Conservation (phyloP, 345 rosid genomes). For the Chamaenerion angustifolium region DNA sequence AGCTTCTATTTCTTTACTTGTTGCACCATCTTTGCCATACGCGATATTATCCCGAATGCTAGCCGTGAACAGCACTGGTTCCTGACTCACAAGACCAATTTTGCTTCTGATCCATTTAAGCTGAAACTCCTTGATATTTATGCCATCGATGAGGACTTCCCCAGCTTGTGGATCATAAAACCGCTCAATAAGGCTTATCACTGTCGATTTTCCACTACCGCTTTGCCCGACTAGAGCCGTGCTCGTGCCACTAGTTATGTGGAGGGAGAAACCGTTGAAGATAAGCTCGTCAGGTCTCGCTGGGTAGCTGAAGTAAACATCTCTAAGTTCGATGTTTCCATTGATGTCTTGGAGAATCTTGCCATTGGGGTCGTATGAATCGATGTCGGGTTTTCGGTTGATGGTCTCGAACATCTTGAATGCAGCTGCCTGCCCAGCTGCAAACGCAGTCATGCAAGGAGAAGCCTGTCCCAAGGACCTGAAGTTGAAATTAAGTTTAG, state of each 20-base stretch:
- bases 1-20: slow-evolving; percentile 46
- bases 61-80: slow-evolving; percentile 58
- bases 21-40: slow-evolving; percentile 65
- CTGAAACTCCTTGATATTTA: slow-evolving; percentile 53
- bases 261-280: slow-evolving; percentile 54
- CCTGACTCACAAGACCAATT: slow-evolving; percentile 78
- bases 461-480: slow-evolving; percentile 91
- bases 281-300: slow-evolving; percentile 65
- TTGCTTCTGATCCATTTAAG: slow-evolving; percentile 64
- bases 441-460: slow-evolving; percentile 60
- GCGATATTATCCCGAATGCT: slow-evolving; percentile 62
- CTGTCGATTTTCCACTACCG: slow-evolving; percentile 87
- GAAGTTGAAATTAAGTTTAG: not conserved
- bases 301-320: slow-evolving; percentile 61
- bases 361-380: slow-evolving; percentile 42
- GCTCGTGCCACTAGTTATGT: slow-evolving; percentile 47
- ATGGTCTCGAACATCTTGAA: slow-evolving; percentile 76
- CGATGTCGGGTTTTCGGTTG: slow-evolving; percentile 51
- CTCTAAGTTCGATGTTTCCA: slow-evolving; percentile 54
- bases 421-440: slow-evolving; percentile 68
- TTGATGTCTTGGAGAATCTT: slow-evolving; percentile 38
- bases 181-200: slow-evolving; percentile 61
- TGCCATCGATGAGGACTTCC: slow-evolving; percentile 49
- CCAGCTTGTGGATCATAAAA: slow-evolving; percentile 73
- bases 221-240: slow-evolving; percentile 80